These are phyloP conservation scores for Evansstolkia leycettana DNA, from an alignment of 495 filamentous ascomycete species.

Conservation along the genomic window DNA sequence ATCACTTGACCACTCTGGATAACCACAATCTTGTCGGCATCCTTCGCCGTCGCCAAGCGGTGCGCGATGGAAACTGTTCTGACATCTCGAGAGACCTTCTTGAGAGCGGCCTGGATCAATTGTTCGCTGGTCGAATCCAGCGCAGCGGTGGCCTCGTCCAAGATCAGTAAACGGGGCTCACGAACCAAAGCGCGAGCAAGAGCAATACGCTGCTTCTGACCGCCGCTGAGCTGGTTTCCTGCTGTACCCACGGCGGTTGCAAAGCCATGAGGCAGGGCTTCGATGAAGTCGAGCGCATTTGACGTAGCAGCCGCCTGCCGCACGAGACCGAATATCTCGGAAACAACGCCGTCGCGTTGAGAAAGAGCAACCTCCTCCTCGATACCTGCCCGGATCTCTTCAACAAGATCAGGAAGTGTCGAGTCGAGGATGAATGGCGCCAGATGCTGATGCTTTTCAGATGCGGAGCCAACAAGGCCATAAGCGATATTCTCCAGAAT, in stretches of 20 bases:
- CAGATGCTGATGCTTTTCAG: slow-evolving; percentile 27
- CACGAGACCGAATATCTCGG: slow-evolving; percentile 27
- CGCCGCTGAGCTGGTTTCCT: slow-evolving; percentile 47
- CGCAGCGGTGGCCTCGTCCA: slow-evolving; percentile 69
- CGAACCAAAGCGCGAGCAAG: slow-evolving; percentile 65
- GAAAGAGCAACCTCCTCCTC: too few species aligned
- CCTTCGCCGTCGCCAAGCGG: slow-evolving; percentile 35
- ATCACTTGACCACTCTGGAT: slow-evolving; percentile 43
- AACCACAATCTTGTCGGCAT: slow-evolving; percentile 56
- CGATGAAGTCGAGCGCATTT: slow-evolving; percentile 32
- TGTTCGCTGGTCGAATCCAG: slow-evolving; percentile 42
- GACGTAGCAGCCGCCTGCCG: slow-evolving; percentile 27
- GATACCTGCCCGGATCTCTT: slow-evolving; percentile 18
- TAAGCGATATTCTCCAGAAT: slow-evolving; percentile 58
- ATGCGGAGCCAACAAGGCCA: slow-evolving; percentile 46
- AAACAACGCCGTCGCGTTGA: slow-evolving; percentile 12
- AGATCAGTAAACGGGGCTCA: slow-evolving; percentile 65
- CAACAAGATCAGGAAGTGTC: slow-evolving; percentile 19
- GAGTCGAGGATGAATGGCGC: slow-evolving; percentile 16
- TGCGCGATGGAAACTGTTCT: slow-evolving; percentile 38
- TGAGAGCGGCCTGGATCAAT: slow-evolving; percentile 38
- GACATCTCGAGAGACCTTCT: slow-evolving; percentile 29
- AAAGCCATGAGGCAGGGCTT: slow-evolving; percentile 34
- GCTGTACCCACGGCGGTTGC: slow-evolving; percentile 41
- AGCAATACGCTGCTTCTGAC: slow-evolving; percentile 52